Base-by-base conservation (phyloP, 2,329 filamentous ascomycete species). In the Nemania sp. region DNA sequence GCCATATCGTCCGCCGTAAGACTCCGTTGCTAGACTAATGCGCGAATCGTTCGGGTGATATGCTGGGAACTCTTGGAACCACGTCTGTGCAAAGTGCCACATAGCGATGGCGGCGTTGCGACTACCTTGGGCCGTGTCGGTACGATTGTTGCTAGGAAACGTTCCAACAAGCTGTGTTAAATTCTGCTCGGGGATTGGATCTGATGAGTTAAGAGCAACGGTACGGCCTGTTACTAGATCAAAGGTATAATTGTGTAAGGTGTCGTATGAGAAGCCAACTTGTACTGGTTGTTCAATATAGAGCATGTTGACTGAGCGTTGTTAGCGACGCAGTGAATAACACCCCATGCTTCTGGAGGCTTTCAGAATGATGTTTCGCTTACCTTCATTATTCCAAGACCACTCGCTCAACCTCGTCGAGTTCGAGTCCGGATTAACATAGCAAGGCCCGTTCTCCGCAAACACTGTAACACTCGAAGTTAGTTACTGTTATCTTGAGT, bases 31-130 rank as follows among this genome's bases (percentile, higher is more conserved):
- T 10, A 80, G 71, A 29, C 74, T 78, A 65, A 89, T 85, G 8
- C 85, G 83, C 10, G 90, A 84, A 77, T 90, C 87, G 57, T 87
- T 86, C 5, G 87, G 87, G 72, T 82, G 79, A 76, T 88, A 88
- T 58, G 83, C 80, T 0, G 86, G 86, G 65, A 88, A 88, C 63
- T 83, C 80, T 11, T 80, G 82, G 72, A 90, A 75, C 80, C 86
- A 88, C 7, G 80, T 83, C 74, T 89, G 87, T n/a, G 88, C 77
- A 70, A 90, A 89, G 73, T 90, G 86, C 88, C 88, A 90, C 3
- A 86, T 79, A 6, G 87, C 83, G 66, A 81, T 81, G n/a, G 85
- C 86, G 2, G 84, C 85, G 57, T 84, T 82, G 15, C 79, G 77
- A 8, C 83, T 85, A 1, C 82, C 85, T 64, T 85, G 84, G 13